phyloP scores from a whole-genome alignment of 2,329 filamentous ascomycete species.

The Ophiocordyceps robertsii region DNA sequence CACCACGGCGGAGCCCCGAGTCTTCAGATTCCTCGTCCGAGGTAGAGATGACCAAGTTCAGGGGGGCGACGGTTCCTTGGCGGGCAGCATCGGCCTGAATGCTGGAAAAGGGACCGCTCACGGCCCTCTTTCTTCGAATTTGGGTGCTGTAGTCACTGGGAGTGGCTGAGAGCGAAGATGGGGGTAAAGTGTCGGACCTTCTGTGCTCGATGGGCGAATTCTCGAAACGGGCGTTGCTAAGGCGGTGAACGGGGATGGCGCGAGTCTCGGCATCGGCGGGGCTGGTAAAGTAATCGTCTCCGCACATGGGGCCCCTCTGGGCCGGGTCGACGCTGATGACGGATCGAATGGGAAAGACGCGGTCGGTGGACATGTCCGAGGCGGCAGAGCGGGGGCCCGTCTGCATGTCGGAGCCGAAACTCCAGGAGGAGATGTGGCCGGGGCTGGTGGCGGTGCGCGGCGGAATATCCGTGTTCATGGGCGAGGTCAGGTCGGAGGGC shows the following conservation, averaged over 20 bases:
- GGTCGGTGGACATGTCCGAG: conserved; percentile 33
- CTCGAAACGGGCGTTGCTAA: conserved; percentile 15
- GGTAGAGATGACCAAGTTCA: conserved; percentile 17
- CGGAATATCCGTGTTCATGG: background rate
- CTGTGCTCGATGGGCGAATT: conserved; percentile 9
- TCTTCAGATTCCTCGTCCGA: conserved; percentile 20
- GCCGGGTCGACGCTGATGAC: conserved; percentile 55
- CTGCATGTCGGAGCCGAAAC: conserved; percentile 27
- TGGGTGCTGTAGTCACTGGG: conserved; percentile 4
- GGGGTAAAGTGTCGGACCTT: conserved; percentile 13
- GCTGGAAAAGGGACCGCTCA: conserved; percentile 27
- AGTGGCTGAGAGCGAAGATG: background rate
- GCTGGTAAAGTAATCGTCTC: conserved; percentile 25
- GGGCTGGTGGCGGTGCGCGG: conserved; percentile 5
- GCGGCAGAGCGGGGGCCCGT: conserved; percentile 15
- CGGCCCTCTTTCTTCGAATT: conserved; percentile 18
- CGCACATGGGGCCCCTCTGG: conserved; percentile 20
- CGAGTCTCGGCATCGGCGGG: conserved; percentile 17
- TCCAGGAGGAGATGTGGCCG: conserved; percentile 25
- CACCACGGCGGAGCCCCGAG: conserved; percentile 4
- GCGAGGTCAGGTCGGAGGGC: background rate
- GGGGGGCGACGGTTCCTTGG: conserved; percentile 18
- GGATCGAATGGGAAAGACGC: conserved; percentile 73
- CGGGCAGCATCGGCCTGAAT: conserved; percentile 30
- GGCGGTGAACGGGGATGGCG: conserved; percentile 14